A percentile compares a stretch with the other conserved stretches of the same genome.
Evolutionary conservation across 768 basidiomycete genomes (phyloP).

Genomic region (Chiua virens): DNA sequence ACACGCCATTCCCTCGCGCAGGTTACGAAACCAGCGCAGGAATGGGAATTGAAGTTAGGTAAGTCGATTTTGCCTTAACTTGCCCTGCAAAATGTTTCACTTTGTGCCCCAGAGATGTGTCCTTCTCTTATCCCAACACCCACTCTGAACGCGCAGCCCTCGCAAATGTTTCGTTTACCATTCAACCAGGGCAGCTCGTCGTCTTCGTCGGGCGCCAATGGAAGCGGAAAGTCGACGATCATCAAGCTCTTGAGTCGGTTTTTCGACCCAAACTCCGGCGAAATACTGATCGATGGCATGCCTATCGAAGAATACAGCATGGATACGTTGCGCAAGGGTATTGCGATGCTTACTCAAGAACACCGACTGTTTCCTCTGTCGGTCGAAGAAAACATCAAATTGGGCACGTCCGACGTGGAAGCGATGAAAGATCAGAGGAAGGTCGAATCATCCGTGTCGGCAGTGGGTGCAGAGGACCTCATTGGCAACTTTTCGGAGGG

Average conservation of each 20-base stretch:
- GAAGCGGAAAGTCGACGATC: conserved; percentile 37
- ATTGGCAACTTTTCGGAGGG: conserved; percentile 38
- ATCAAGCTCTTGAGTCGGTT: conserved; percentile 42
- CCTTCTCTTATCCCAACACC: conserved; percentile 52
- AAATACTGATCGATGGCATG: conserved; percentile 39
- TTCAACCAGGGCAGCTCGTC: conserved; percentile 33
- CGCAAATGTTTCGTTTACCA: conserved; percentile 28
- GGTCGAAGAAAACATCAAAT: conserved; percentile 40
- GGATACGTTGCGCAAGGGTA: conserved; percentile 35
- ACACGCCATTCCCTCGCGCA: conserved; percentile 22
- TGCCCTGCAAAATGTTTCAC: background rate
- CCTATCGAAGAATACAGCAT: conserved; percentile 34
- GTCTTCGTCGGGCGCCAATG: conserved; percentile 37
- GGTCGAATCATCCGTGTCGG: conserved; percentile 21
- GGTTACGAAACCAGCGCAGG: conserved; percentile 11
- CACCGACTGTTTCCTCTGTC: conserved; percentile 39
- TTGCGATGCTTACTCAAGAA: conserved; percentile 44
- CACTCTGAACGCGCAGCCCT: conserved; percentile 22
- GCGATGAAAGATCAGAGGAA: conserved; percentile 12
- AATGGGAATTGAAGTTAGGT: conserved; percentile 22
- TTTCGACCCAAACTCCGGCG: conserved; percentile 33
- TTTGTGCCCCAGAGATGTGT: conserved; percentile 43
- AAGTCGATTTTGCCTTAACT: background rate
- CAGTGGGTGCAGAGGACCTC: conserved; percentile 43
- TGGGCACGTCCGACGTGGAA: conserved; percentile 27